Evolutionary conservation across 2,329 filamentous ascomycete genomes (phyloP).

Genomic region (Cercospora brassicicola): DNA sequence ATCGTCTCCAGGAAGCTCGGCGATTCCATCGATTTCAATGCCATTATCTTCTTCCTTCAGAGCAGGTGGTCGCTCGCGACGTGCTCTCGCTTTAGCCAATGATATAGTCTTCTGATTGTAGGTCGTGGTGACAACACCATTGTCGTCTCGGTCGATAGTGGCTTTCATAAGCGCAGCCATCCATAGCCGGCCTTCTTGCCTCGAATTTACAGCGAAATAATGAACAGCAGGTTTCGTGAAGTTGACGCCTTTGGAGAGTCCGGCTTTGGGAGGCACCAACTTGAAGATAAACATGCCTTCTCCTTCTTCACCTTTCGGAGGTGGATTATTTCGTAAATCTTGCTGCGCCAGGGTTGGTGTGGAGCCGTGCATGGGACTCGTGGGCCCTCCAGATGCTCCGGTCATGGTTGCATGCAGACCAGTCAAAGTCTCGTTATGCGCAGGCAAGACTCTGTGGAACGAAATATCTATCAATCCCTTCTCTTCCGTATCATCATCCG

Average conservation of each 20-base stretch:
- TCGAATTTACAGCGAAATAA: conserved; percentile 92
- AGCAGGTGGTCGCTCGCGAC: conserved; percentile 86
- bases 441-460: conserved; percentile 92
- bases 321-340: conserved; percentile 42
- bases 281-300: conserved; percentile 93
- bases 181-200: conserved; percentile 87
- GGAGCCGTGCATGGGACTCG: conserved; percentile 51
- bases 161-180: conserved; percentile 99
- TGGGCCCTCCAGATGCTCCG: conserved; percentile 68
- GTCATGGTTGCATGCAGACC: conserved; percentile 90
- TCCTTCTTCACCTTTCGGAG: conserved; percentile 45
- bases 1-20: conserved; percentile 26
- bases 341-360: conserved; percentile 41
- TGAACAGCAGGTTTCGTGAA: conserved; percentile 98
- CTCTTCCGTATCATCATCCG: conserved; percentile 86
- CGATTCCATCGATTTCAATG: conserved; percentile 29
- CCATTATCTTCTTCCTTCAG: conserved; percentile 61
- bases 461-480: conserved; percentile 97
- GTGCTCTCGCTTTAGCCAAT: conserved; percentile 79
- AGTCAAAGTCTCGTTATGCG: conserved; percentile 86
- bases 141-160: conserved; percentile 85
- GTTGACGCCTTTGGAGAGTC: conserved; percentile 85
- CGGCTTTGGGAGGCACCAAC: conserved; percentile 83
- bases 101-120: conserved; percentile 98
- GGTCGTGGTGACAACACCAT: conserved; percentile 75